Conservation (phyloP, 352 stramenopile genomes). For the Pythium vanterpoolii region DNA sequence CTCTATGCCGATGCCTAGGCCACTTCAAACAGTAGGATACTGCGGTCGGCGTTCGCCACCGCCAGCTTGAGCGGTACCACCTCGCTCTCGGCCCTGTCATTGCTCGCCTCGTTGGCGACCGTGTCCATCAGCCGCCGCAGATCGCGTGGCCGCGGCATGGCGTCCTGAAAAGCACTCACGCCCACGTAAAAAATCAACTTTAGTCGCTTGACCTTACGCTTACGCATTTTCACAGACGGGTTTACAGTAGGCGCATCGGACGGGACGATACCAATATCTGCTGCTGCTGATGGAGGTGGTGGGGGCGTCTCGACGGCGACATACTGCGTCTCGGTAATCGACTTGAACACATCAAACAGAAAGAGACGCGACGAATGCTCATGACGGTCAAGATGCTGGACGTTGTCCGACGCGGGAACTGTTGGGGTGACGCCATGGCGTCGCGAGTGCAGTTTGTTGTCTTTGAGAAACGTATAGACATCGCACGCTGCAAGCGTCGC, state of each 20-base stretch:
- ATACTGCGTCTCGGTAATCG: slow-evolving; percentile 25
- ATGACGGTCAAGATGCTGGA: background rate
- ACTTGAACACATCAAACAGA: slow-evolving; percentile 64
- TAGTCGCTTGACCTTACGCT: slow-evolving; percentile 42
- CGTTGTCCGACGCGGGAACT: background rate
- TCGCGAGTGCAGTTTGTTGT: slow-evolving; percentile 61
- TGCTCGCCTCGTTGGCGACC: background rate
- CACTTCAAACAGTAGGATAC: slow-evolving; percentile 65
- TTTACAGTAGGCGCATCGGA: too few relatives aligned
- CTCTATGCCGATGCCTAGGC: background rate
- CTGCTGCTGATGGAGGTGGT: background rate
- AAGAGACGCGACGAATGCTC: slow-evolving; percentile 19
- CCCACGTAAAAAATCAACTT: slow-evolving; percentile 51
- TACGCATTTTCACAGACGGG: slow-evolving; percentile 18
- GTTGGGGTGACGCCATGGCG: slow-evolving; percentile 7
- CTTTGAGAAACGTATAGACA: slow-evolving; percentile 62
- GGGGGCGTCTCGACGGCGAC: background rate
- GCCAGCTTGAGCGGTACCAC: slow-evolving; percentile 56
- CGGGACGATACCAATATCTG: background rate
- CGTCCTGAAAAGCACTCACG: slow-evolving; percentile 45
- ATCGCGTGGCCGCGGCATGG: slow-evolving; percentile 24
- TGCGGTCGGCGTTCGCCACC: slow-evolving; percentile 50
- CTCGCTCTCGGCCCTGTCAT: background rate
- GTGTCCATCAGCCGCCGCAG: slow-evolving; percentile 19
- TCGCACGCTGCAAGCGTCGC: slow-evolving; percentile 43